A percentile compares a stretch with the other conserved stretches of the same genome.
Conservation (phyloP, 2,329 filamentous ascomycete genomes). For the Fusarium mundagurra region DNA sequence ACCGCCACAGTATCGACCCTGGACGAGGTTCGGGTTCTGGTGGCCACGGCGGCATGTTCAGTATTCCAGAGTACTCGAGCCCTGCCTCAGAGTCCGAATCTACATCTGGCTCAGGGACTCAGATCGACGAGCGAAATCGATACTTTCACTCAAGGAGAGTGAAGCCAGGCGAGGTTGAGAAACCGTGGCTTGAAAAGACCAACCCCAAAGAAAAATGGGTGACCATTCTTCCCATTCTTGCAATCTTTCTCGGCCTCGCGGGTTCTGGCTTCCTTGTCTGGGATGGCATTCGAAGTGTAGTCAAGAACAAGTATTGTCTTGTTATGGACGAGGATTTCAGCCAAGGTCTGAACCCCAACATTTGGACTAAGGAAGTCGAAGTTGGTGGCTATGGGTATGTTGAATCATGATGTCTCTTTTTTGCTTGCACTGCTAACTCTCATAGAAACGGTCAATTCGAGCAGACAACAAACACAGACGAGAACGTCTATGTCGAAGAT, state of each 20-base stretch:
- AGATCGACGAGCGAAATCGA: slow-evolving; percentile 54
- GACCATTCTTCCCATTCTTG: slow-evolving; percentile 79
- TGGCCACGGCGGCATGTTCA: slow-evolving; percentile 32
- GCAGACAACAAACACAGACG: slow-evolving; percentile 74
- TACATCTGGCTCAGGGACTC: slow-evolving; percentile 50
- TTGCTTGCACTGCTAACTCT: not conserved
- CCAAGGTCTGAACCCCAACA: slow-evolving; percentile 63
- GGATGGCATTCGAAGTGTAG: slow-evolving; percentile 76
- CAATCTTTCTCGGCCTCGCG: slow-evolving; percentile 73
- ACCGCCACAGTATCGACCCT: slow-evolving; percentile 27
- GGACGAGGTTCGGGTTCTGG: slow-evolving; percentile 14
- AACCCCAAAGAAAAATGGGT: slow-evolving; percentile 88
- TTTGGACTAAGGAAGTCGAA: slow-evolving; percentile 81
- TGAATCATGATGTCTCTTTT: not conserved
- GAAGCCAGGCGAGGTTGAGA: slow-evolving; percentile 76
- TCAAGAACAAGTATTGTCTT: slow-evolving; percentile 77
- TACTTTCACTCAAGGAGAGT: slow-evolving; percentile 82
- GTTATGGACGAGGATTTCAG: slow-evolving; percentile 75
- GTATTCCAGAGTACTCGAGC: slow-evolving; percentile 32
- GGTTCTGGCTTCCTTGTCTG: slow-evolving; percentile 78
- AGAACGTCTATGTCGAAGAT: slow-evolving; percentile 79
- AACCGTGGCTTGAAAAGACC: slow-evolving; percentile 78
- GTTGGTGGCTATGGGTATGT: slow-evolving; percentile 80
- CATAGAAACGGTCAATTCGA: slow-evolving; percentile 83
- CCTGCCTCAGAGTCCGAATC: slow-evolving; percentile 54